Evolutionary conservation across 306 rosid genomes (phyloP).

Genomic region (Prosopis cineraria): DNA sequence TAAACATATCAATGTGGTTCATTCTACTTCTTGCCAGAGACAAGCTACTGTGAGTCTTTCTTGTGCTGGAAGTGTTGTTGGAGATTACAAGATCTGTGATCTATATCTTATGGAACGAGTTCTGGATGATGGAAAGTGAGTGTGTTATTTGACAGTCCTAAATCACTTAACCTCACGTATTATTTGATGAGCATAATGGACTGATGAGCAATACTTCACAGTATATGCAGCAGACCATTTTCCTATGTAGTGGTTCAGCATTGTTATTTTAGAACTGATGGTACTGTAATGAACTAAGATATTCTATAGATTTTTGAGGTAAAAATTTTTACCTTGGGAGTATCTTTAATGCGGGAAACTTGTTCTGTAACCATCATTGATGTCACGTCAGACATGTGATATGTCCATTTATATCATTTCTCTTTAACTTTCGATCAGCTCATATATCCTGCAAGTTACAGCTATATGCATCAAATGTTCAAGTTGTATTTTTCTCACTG

Average conservation of each 20-base stretch:
- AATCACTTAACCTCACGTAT: slow-evolving; percentile 3
- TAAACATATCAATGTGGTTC: slow-evolving; percentile 30
- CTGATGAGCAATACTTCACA: slow-evolving; percentile 17
- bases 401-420: not conserved
- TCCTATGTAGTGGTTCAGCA: not conserved
- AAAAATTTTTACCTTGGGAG: not conserved
- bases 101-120: slow-evolving; percentile 95
- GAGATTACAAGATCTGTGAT: slow-evolving; percentile 92
- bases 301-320: slow-evolving; percentile 22
- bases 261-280: not conserved
- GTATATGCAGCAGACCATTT: slow-evolving; percentile 23
- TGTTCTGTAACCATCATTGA: not conserved
- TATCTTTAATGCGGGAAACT: slow-evolving; percentile 11
- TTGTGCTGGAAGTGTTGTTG: slow-evolving; percentile 78
- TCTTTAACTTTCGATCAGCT: not conserved
- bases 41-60: slow-evolving; percentile 83
- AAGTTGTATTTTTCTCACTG: not conserved
- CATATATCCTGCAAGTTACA: not conserved
- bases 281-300: slow-evolving; percentile 26
- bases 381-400: slow-evolving; percentile 7
- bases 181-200: slow-evolving; percentile 9
- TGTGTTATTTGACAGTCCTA: slow-evolving; percentile 35
- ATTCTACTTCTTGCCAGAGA: slow-evolving; percentile 59
- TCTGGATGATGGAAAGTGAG: slow-evolving; percentile 91
- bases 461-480: slow-evolving; percentile 7